phyloP scores from a whole-genome alignment of 768 basidiomycete genomes.

The Gyrodon lividus region DNA sequence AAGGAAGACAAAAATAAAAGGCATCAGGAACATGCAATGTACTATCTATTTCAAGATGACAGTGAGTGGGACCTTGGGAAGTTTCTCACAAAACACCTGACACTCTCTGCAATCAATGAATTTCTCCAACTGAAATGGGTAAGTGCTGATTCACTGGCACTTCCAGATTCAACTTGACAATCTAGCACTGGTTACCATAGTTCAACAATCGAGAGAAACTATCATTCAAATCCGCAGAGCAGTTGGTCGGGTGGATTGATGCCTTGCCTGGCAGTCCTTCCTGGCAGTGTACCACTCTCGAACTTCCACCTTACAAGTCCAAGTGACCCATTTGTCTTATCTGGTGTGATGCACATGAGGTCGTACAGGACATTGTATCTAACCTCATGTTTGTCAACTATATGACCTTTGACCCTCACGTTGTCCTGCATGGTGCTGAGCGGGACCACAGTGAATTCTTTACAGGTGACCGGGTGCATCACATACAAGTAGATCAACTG shows the following conservation, averaged over 20 bases:
- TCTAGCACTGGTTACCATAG: too few relatives aligned
- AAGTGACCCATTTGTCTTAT: conserved; percentile 17
- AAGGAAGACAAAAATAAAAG: background rate
- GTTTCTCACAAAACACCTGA: background rate
- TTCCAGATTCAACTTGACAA: too few relatives aligned
- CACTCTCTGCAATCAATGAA: too few relatives aligned
- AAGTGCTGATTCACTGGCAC: too few relatives aligned
- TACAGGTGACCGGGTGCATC: background rate
- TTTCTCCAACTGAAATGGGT: too few relatives aligned
- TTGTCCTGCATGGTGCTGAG: background rate
- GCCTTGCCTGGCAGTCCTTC: conserved; percentile 18
- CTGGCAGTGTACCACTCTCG: conserved; percentile 17
- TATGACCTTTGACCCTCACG: conserved; percentile 9
- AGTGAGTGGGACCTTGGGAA: background rate
- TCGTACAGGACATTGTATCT: conserved; percentile 18
- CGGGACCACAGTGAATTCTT: background rate
- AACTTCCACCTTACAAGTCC: conserved; percentile 10
- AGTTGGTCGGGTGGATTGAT: conserved; percentile 9
- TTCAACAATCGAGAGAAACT: too few relatives aligned
- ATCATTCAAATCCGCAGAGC: background rate
- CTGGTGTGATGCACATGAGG: conserved; percentile 27
- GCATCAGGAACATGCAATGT: background rate
- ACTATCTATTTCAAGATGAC: conserved; percentile 1
- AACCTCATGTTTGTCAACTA: conserved; percentile 18
- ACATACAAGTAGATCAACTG: background rate